Percentiles rank a stretch among this genome's conserved stretches.
phyloP scores from a whole-genome alignment of 352 stramenopile species.

The Globisporangium middletonii region DNA sequence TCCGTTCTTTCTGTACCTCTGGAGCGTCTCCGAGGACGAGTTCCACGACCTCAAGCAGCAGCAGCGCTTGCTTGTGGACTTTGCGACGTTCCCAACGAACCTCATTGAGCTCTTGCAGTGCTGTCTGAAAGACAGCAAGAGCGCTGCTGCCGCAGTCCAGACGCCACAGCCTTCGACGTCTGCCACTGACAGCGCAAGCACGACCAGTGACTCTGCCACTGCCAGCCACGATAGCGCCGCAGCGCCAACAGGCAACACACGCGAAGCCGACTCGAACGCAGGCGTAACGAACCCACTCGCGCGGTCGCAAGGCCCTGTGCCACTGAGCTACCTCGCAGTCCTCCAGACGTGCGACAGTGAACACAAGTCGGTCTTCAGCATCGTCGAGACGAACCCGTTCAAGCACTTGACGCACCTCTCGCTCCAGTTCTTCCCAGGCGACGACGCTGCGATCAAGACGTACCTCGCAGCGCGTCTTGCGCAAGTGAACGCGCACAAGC shows the following conservation, averaged over 20 bases:
- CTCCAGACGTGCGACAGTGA: slow-evolving; percentile 63
- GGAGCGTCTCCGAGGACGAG: slow-evolving; percentile 92
- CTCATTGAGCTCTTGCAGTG: slow-evolving; percentile 91
- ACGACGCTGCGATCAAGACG: slow-evolving; percentile 87
- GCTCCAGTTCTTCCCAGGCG: slow-evolving; percentile 77
- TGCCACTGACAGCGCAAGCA: background rate
- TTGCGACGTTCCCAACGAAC: slow-evolving; percentile 87
- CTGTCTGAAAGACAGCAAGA: slow-evolving; percentile 76
- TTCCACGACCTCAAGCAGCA: slow-evolving; percentile 94
- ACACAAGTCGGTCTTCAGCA: slow-evolving; percentile 80
- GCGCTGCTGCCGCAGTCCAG: slow-evolving; percentile 3
- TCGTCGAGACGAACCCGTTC: slow-evolving; percentile 94
- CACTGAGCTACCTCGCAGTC: slow-evolving; percentile 79
- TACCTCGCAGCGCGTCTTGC: slow-evolving; percentile 87
- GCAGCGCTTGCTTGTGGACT: slow-evolving; percentile 92
- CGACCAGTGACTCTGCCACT: background rate
- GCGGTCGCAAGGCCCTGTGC: slow-evolving; percentile 60
- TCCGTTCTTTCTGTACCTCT: slow-evolving; percentile 90
- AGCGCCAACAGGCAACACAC: background rate
- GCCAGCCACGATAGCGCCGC: slow-evolving; percentile 11
- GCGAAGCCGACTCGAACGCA: slow-evolving; percentile 3
- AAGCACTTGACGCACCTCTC: slow-evolving; percentile 93
- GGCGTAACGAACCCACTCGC: slow-evolving; percentile 21
- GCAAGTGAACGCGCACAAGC: slow-evolving; percentile 66
- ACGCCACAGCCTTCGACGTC: background rate